Evolutionary conservation across 2,329 filamentous ascomycete species (phyloP).

Genomic region (Cercospora citrullina): DNA sequence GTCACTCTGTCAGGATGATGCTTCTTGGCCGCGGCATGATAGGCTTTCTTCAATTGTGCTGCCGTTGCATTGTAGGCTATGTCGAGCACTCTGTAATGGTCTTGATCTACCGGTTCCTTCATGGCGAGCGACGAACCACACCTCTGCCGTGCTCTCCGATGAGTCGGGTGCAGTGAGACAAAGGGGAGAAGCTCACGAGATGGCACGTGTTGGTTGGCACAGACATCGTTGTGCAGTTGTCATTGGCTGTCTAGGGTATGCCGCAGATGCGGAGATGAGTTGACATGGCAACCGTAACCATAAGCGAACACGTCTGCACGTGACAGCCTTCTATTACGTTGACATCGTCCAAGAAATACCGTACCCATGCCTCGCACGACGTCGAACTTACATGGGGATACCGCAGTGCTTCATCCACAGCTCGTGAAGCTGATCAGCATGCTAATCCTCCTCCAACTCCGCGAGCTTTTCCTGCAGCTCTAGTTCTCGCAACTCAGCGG

Average conservation of each 20-base stretch:
- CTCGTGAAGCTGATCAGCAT: background rate
- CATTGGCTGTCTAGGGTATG: background rate
- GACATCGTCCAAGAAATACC: background rate
- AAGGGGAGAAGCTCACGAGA: background rate
- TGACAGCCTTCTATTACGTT: background rate
- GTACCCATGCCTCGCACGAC: background rate
- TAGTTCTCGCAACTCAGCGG: background rate
- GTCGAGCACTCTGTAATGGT: constrained; percentile 15
- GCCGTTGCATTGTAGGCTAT: background rate
- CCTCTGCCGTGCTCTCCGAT: background rate
- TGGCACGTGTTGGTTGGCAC: background rate
- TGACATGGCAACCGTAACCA: background rate
- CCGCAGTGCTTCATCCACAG: background rate
- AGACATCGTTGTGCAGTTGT: background rate
- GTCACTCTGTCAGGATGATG: constrained; percentile 9
- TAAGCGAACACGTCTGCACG: background rate
- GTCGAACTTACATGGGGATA: background rate
- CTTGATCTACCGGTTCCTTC: constrained; percentile 10
- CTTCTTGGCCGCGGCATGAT: constrained; percentile 9
- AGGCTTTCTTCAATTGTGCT: constrained; percentile 9
- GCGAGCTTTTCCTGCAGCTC: background rate
- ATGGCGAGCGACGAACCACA: background rate
- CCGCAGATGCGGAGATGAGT: background rate
- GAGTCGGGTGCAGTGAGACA: background rate
- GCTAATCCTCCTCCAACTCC: background rate